These are phyloP conservation scores for Sungouiella blattae DNA, from an alignment of 805 yeast genomes.

Conservation along the genomic window DNA sequence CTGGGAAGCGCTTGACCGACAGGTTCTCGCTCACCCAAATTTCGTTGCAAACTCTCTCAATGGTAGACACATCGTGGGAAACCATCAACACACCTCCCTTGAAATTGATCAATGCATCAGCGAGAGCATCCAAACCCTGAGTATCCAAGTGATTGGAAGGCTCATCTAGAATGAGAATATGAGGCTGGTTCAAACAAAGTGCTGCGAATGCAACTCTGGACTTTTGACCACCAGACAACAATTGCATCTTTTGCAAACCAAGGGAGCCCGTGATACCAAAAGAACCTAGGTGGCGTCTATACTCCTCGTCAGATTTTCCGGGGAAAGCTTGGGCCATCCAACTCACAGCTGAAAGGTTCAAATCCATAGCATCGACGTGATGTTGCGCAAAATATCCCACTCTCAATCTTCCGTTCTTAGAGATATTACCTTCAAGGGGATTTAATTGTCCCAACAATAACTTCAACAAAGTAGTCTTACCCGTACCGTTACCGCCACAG, in stretches of 20 bases:
- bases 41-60: constrained; percentile 84
- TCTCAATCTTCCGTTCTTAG: constrained; percentile 80
- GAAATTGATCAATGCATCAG: constrained; percentile 82
- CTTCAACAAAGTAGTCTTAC: constrained; percentile 93
- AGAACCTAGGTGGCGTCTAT: constrained; percentile 92
- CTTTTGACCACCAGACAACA: constrained; percentile 96
- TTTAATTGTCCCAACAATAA: constrained; percentile 71
- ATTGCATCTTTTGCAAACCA: constrained; percentile 85
- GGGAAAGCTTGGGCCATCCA: constrained; percentile 92
- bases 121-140: constrained; percentile 92
- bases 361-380: constrained; percentile 97
- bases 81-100: constrained; percentile 97
- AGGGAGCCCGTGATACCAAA: constrained; percentile 95
- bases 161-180: constrained; percentile 88
- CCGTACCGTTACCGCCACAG: constrained; percentile 99
- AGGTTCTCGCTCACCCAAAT: constrained; percentile 95
- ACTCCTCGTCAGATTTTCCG: constrained; percentile 93
- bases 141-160: constrained; percentile 99
- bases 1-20: constrained; percentile 71
- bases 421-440: constrained; percentile 76
- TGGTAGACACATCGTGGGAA: constrained; percentile 93
- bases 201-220: constrained; percentile 98
- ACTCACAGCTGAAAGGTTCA: constrained; percentile 77
- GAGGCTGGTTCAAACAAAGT: constrained; percentile 84
- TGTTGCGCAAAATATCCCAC: constrained; percentile 98